Conservation (phyloP, 108 stramenopile species). For the Cyclotella choctawhatcheeana region DNA sequence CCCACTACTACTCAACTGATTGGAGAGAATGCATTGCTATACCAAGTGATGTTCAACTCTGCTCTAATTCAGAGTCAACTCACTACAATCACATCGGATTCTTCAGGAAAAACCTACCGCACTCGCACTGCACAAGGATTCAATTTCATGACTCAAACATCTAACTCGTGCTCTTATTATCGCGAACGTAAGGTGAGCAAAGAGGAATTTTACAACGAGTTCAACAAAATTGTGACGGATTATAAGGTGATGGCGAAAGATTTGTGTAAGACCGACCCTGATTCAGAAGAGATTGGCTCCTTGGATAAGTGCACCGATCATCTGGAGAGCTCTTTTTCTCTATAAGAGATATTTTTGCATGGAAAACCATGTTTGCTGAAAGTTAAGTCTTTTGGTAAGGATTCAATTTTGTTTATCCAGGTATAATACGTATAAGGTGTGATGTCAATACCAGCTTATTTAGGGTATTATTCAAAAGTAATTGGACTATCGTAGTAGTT, state of each 20-base stretch:
- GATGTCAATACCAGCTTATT: no score
- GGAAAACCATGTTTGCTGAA: no score
- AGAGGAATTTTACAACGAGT: slow-evolving; percentile 33
- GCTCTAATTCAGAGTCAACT: slow-evolving; percentile 51
- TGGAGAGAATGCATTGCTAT: slow-evolving; percentile 48
- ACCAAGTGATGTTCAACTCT: slow-evolving; percentile 39
- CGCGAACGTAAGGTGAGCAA: slow-evolving; percentile 47
- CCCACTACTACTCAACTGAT: slow-evolving; percentile 43
- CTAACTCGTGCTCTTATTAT: slow-evolving; percentile 33
- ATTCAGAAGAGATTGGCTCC: not conserved
- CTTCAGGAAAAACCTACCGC: slow-evolving; percentile 12
- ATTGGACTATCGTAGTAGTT: no score
- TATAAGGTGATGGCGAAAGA: slow-evolving; percentile 33
- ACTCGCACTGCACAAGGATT: slow-evolving; percentile 55
- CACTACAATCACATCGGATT: slow-evolving; percentile 29
- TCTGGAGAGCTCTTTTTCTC: slow-evolving; percentile 24
- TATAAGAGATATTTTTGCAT: no score
- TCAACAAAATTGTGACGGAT: slow-evolving; percentile 15
- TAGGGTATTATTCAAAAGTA: no score
- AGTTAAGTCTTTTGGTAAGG: no score
- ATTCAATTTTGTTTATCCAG: not conserved
- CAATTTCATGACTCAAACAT: slow-evolving; percentile 8
- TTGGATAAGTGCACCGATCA: slow-evolving; percentile 22
- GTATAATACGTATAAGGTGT: no score
- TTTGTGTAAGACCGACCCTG: slow-evolving; percentile 31